Percentiles rank a stretch among this genome's conserved stretches.
phyloP scores from a whole-genome alignment of 2,329 filamentous ascomycete genomes.

The Ophiostoma ulmi region DNA sequence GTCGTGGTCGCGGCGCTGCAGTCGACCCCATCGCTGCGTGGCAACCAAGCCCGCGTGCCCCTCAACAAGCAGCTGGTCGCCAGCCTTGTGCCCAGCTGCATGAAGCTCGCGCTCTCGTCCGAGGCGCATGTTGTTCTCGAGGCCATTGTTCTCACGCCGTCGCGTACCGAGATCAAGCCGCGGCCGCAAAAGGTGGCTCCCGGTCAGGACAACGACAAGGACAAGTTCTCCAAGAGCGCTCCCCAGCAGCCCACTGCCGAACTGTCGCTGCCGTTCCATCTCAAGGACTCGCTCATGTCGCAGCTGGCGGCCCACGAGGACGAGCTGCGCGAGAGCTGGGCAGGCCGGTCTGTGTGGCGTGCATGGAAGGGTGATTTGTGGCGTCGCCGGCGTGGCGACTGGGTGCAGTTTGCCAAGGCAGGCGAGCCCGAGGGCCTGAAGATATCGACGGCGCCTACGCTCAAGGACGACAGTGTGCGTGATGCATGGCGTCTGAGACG shows the following conservation, averaged over 20 bases:
- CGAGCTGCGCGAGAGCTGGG: constrained; percentile 48
- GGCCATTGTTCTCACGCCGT: constrained; percentile 47
- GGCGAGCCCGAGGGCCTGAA: constrained; percentile 37
- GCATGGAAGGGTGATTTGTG: constrained; percentile 55
- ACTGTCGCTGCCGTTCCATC: constrained; percentile 46
- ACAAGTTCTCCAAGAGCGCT: background rate
- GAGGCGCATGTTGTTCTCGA: constrained; percentile 50
- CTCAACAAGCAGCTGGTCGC: constrained; percentile 54
- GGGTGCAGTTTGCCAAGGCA: constrained; percentile 55
- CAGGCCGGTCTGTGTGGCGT: constrained; percentile 53
- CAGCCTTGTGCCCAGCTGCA: constrained; percentile 42
- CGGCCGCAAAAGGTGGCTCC: background rate
- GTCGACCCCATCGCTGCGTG: constrained; percentile 40
- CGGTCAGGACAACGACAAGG: background rate
- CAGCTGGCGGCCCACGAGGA: constrained; percentile 46
- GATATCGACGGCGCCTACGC: constrained; percentile 36
- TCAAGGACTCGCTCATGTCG: constrained; percentile 52
- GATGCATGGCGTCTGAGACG: constrained; percentile 11
- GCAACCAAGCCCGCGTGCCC: constrained; percentile 18
- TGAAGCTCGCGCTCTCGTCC: constrained; percentile 46
- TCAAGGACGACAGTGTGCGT: constrained; percentile 20
- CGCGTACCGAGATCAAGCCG: constrained; percentile 32
- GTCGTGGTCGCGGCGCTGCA: constrained; percentile 49
- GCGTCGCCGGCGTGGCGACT: constrained; percentile 49
- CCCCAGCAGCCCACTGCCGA: constrained; percentile 26